These are phyloP conservation scores for Xylariaceae sp. DNA, from an alignment of 2,329 filamentous ascomycete species.

Conservation along the genomic window DNA sequence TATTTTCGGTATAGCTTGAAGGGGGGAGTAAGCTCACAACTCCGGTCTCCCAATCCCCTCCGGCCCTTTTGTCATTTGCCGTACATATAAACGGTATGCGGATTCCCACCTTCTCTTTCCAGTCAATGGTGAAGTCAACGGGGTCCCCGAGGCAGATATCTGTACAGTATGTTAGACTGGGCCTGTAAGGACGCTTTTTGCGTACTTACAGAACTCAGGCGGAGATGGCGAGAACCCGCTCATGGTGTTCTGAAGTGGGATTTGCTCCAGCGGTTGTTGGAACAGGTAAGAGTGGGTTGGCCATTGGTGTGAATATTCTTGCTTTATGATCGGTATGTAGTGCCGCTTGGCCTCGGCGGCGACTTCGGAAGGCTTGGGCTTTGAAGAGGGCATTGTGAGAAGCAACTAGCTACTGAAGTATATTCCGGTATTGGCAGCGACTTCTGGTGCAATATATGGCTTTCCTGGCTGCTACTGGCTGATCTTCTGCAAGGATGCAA, in stretches of 20 bases:
- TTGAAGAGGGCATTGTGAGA: conserved; percentile 56
- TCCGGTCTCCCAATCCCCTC: conserved; percentile 78
- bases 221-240: conserved; percentile 40
- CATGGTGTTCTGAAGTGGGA: conserved; percentile 42
- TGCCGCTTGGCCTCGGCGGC: conserved; percentile 72
- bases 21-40: conserved; percentile 29
- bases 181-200: not conserved
- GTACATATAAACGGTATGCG: conserved; percentile 70
- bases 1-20: conserved; percentile 35
- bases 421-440: conserved; percentile 2
- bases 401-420: not conserved
- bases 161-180: conserved; percentile 29
- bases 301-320: conserved; percentile 57
- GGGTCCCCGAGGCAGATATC: conserved; percentile 61
- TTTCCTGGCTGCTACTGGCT: conserved; percentile 1
- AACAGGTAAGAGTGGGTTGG: conserved; percentile 63
- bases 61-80: conserved; percentile 75
- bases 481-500: conserved; percentile 5
- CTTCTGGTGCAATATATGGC: not conserved
- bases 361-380: conserved; percentile 68
- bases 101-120: conserved; percentile 48
- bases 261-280: conserved; percentile 51
- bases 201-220: conserved; percentile 48
- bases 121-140: conserved; percentile 62
- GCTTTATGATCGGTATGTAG: conserved; percentile 67